These are phyloP conservation scores for Endotrypanum monterogeii DNA, from an alignment of 208 protist genomes.

Conservation along the genomic window DNA sequence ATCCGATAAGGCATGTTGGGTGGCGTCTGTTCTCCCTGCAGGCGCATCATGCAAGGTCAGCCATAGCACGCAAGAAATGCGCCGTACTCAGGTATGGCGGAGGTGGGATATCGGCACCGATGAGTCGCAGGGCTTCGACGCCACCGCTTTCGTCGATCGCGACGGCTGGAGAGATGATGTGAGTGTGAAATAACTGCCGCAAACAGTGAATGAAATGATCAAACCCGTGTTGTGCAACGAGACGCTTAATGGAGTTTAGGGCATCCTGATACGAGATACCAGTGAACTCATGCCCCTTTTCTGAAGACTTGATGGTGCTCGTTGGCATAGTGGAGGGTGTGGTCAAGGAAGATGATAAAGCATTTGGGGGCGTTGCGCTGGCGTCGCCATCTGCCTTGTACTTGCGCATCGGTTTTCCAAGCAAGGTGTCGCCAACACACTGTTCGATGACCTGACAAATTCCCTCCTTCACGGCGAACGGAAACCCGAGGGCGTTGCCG, in stretches of 20 bases:
- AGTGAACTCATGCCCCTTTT: conserved; percentile 77
- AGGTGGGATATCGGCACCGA: conserved; percentile 3
- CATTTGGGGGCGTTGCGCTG: not conserved
- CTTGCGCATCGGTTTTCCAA: conserved; percentile 41
- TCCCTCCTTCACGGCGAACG: conserved; percentile 88
- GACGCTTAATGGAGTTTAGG: conserved; percentile 33
- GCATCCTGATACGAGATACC: conserved; percentile 65
- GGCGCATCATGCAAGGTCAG: not conserved
- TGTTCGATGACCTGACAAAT: conserved; percentile 84
- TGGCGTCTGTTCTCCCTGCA: too few species aligned
- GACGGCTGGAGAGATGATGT: conserved; percentile 25
- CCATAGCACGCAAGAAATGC: conserved; percentile 8
- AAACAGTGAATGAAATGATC: conserved; percentile 34
- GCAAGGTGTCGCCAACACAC: conserved; percentile 43
- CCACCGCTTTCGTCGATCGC: conserved; percentile 26
- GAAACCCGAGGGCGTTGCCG: conserved; percentile 81
- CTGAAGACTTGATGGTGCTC: conserved; percentile 31
- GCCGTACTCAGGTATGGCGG: conserved; percentile 28
- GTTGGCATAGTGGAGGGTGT: not conserved
- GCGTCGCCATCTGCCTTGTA: conserved; percentile 17
- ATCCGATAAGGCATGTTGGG: too few species aligned
- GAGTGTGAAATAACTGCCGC: conserved; percentile 28
- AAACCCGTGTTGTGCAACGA: conserved; percentile 45
- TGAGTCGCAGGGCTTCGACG: conserved; percentile 11
- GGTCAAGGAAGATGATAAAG: not conserved